Evolutionary conservation across 2,329 filamentous ascomycete genomes (phyloP), one percentile per base, ranked within the genome.

Genomic region (Sordariomycetes sp.): DNA sequence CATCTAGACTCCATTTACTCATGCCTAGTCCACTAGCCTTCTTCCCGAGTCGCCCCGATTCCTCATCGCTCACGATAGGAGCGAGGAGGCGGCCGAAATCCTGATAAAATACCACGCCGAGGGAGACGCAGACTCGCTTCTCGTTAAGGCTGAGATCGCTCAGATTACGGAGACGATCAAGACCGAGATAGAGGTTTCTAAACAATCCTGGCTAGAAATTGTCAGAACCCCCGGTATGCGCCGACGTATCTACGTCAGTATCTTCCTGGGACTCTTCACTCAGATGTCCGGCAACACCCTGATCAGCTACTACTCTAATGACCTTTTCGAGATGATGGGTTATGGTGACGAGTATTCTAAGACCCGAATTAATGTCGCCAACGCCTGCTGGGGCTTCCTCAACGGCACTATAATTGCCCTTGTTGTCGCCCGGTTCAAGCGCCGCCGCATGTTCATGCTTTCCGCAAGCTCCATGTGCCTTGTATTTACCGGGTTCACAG

Each of bases 161-260:
- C 79, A 85, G 65, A 85, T 86, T 61, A 70, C 76, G 55, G 73
- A 75, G 3, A 80, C 81, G 0, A 77, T 84, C 62, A 72, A 74
- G 34, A 62, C 80, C 1, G 80, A 84, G 63, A 68, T 77, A 56
- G 77, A 84, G 60, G 67, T 74, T 52, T 74, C 77, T 24, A 77
- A 76, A 58, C 68, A 71, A 59, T 76, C 75, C 6, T 84, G 80
- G 79, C 60, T 67, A 59, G 77, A 80, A 60, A 69, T 82, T 65
- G 60, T 82, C 25, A 69, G 68, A 53, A 78, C 77, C 0, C 58
- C 72, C 1, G 80, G 76, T n/a, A 79, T 78, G 67, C 72, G 74
- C 1, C 72, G 75, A 35, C 75, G 78, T 36, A 68, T 75, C 6
- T 63, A 78, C 54, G 73, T 81, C 62, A 72, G 75, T 17, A 66